Conservation (phyloP, 1,139 yeast genomes). For the Debaryomycetaceae sp. region DNA sequence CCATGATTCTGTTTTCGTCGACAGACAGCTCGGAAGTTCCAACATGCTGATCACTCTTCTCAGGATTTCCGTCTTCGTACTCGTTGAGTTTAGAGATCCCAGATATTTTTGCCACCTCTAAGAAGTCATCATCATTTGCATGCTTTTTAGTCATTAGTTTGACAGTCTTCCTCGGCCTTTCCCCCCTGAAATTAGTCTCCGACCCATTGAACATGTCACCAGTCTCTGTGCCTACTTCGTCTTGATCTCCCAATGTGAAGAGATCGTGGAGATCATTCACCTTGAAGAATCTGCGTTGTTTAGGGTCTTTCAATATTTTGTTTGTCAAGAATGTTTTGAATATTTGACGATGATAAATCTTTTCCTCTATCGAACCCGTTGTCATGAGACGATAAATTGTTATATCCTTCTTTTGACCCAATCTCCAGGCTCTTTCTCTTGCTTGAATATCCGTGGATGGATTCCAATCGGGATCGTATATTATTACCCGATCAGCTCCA, state of each 20-base stretch:
- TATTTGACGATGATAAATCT: slow-evolving; percentile 92
- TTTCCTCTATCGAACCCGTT: slow-evolving; percentile 94
- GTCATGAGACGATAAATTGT: slow-evolving; percentile 88
- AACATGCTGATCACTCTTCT: slow-evolving; percentile 22
- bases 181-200: slow-evolving; percentile 37
- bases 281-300: slow-evolving; percentile 88
- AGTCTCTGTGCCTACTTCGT: slow-evolving; percentile 63
- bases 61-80: slow-evolving; percentile 41
- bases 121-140: slow-evolving; percentile 52
- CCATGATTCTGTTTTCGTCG: slow-evolving; percentile 62
- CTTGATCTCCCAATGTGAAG: slow-evolving; percentile 76
- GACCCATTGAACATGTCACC: slow-evolving; percentile 61
- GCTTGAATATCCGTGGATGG: slow-evolving; percentile 98
- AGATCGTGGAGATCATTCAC: slow-evolving; percentile 88
- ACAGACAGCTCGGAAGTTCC: slow-evolving; percentile 3
- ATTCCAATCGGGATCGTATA: slow-evolving; percentile 97
- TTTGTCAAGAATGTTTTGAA: slow-evolving; percentile 93
- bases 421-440: slow-evolving; percentile 93
- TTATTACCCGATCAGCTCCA: slow-evolving; percentile 92
- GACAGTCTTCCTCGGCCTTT: slow-evolving; percentile 20
- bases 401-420: slow-evolving; percentile 94
- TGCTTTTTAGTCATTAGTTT: slow-evolving; percentile 22
- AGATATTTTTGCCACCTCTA: slow-evolving; percentile 46
- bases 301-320: slow-evolving; percentile 92
- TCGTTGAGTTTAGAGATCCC: slow-evolving; percentile 56